Evolutionary conservation across 1,284 basidiomycete species (phyloP).

Genomic region (Austropuccinia psidii): DNA sequence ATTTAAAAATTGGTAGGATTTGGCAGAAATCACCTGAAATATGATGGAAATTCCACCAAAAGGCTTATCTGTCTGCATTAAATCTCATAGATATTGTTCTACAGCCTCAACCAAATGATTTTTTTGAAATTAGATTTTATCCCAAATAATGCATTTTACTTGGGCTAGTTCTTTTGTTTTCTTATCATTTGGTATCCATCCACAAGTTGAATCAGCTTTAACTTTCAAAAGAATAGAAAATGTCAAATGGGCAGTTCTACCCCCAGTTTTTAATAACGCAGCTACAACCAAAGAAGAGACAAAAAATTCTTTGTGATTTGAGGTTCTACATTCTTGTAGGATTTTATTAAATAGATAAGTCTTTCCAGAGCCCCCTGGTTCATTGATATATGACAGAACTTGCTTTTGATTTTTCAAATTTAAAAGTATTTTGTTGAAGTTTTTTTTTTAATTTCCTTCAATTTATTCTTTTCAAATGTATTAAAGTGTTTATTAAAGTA

Average conservation of each 20-base stretch:
- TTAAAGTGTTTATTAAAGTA: too few relatives aligned
- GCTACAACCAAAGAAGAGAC: neutral
- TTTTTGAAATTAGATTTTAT: neutral
- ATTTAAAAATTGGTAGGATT: neutral
- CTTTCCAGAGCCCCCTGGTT: constrained; percentile 48
- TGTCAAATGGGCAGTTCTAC: neutral
- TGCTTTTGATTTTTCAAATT: constrained; percentile 48
- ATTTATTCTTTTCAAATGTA: too few relatives aligned
- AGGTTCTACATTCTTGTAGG: neutral
- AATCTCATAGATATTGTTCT: neutral
- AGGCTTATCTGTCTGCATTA: neutral
- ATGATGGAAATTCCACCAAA: neutral
- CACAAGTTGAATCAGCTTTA: neutral
- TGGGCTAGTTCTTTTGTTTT: neutral
- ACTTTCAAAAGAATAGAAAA: neutral
- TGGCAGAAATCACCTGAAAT: constrained; percentile 9
- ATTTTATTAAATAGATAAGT: neutral
- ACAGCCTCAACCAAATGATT: neutral
- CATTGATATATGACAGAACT: constrained; percentile 46
- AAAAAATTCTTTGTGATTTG: neutral
- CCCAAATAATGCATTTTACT: neutral
- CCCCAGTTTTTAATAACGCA: neutral
- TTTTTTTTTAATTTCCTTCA: constrained; percentile 46
- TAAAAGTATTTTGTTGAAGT: constrained; percentile 47
- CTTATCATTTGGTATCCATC: neutral